Conservation (phyloP, 371 early-diverging fungal species). For the Mucor saturninus region DNA sequence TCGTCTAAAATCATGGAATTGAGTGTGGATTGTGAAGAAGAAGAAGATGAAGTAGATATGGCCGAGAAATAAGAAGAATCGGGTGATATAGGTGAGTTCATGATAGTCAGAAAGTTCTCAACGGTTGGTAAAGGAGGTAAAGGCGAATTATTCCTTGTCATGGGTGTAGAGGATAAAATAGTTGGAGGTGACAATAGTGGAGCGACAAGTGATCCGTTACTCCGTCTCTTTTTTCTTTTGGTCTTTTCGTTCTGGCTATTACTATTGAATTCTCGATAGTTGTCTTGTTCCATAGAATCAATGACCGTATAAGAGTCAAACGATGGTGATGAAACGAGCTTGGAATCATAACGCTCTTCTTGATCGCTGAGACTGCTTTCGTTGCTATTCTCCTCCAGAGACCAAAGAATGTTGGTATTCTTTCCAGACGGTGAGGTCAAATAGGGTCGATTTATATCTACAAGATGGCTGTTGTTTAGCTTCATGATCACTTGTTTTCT, state of each 20-base stretch:
- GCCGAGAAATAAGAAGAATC: conserved; percentile 20
- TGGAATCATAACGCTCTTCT: not conserved
- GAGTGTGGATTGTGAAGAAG: conserved; percentile 16
- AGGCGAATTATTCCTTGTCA: conserved; percentile 11
- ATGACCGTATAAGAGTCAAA: not conserved
- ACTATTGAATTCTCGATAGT: not conserved
- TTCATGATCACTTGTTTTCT: not conserved
- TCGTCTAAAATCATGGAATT: conserved; percentile 12
- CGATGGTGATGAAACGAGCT: not conserved
- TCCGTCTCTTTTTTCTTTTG: conserved; percentile 49
- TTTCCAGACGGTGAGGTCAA: conserved; percentile 11
- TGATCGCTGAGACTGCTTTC: not conserved
- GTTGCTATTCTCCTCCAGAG: not conserved
- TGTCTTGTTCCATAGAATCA: conserved; percentile 4
- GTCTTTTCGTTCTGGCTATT: not conserved
- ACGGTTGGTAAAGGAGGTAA: conserved; percentile 19
- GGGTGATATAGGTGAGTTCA: conserved; percentile 19
- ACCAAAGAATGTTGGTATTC: conserved; percentile 13
- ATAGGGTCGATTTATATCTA: not conserved
- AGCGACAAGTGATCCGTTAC: conserved; percentile 26
- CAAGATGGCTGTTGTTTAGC: not conserved
- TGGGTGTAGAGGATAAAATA: not conserved
- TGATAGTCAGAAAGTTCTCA: conserved; percentile 18
- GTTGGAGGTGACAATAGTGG: not conserved
- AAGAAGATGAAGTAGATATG: conserved; percentile 10